Percentiles rank a stretch among this genome's conserved stretches.
Evolutionary conservation across 768 basidiomycete genomes (phyloP).

Genomic region (Russula dissimulans): DNA sequence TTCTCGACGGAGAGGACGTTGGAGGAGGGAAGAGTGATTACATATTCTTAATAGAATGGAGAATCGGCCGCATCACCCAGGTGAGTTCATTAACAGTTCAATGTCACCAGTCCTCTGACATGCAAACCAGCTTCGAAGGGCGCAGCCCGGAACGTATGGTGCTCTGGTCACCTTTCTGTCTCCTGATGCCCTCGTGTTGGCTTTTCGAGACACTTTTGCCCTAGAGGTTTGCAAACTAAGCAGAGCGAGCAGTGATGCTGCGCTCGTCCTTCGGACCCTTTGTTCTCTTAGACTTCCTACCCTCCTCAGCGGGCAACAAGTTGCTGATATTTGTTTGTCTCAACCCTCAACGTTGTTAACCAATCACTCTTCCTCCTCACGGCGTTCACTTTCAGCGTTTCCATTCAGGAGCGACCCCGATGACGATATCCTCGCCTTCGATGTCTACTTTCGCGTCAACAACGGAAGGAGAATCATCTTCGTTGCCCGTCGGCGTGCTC

Average conservation of each 20-base stretch:
- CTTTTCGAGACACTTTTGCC: background rate
- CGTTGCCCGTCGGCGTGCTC: constrained; percentile 1
- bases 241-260: background rate
- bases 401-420: constrained; percentile 9
- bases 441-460: background rate
- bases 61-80: constrained; percentile 1
- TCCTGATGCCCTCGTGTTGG: background rate
- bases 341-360: constrained; percentile 3
- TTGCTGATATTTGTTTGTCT: background rate
- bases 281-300: background rate
- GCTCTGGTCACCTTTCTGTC: constrained; percentile 6
- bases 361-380: background rate
- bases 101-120: background rate
- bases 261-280: background rate
- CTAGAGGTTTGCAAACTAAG: constrained; percentile 3
- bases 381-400: background rate
- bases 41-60: constrained; percentile 8
- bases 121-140: background rate
- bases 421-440: constrained; percentile 7
- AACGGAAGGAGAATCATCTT: constrained; percentile 9
- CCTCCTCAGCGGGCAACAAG: background rate
- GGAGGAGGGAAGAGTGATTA: background rate
- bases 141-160: background rate
- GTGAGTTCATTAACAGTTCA: background rate
- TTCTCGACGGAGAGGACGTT: background rate